A percentile compares a stretch with the other conserved stretches of the same genome.
Evolutionary conservation across 495 filamentous ascomycete species (phyloP).

Genomic region (Hypoxylon crocopeplum): DNA sequence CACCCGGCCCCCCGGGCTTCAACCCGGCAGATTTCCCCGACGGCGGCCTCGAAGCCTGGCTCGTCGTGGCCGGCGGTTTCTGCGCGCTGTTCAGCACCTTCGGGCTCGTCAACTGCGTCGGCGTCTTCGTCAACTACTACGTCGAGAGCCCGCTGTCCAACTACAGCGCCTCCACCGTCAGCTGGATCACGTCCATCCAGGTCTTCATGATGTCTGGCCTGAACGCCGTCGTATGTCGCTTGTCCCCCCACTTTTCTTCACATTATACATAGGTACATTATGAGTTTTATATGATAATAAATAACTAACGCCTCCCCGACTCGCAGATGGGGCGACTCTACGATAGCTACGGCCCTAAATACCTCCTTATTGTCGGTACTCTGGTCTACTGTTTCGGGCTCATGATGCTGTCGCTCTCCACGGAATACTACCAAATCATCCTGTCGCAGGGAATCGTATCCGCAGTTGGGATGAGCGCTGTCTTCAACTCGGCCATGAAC

Average conservation of each 20-base stretch:
- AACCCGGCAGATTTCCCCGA: slow-evolving; percentile 63
- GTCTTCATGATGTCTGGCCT: slow-evolving; percentile 46
- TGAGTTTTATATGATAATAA: slow-evolving; percentile 19
- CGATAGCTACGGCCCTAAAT: slow-evolving; percentile 72
- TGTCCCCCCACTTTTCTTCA: slow-evolving; percentile 28
- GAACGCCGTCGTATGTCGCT: slow-evolving; percentile 56
- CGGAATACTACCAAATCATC: slow-evolving; percentile 70
- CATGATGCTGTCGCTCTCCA: slow-evolving; percentile 73
- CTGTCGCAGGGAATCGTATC: slow-evolving; percentile 63
- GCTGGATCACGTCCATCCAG: slow-evolving; percentile 64
- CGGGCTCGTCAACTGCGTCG: slow-evolving; percentile 71
- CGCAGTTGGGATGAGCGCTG: slow-evolving; percentile 61
- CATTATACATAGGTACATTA: no score
- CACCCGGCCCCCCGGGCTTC: slow-evolving; percentile 40
- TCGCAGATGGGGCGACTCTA: slow-evolving; percentile 62
- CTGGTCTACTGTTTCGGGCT: slow-evolving; percentile 71
- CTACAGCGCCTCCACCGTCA: slow-evolving; percentile 57
- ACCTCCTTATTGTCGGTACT: slow-evolving; percentile 63
- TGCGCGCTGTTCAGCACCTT: slow-evolving; percentile 69
- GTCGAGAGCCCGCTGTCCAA: slow-evolving; percentile 50
- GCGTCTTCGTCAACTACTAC: slow-evolving; percentile 68
- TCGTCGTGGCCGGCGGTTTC: slow-evolving; percentile 68
- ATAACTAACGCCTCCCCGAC: slow-evolving; percentile 24
- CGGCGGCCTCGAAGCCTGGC: slow-evolving; percentile 71
- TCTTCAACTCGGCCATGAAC: slow-evolving; percentile 70